Conservation (phyloP, 2,329 filamentous ascomycete species). For the Cladosporium velox region DNA sequence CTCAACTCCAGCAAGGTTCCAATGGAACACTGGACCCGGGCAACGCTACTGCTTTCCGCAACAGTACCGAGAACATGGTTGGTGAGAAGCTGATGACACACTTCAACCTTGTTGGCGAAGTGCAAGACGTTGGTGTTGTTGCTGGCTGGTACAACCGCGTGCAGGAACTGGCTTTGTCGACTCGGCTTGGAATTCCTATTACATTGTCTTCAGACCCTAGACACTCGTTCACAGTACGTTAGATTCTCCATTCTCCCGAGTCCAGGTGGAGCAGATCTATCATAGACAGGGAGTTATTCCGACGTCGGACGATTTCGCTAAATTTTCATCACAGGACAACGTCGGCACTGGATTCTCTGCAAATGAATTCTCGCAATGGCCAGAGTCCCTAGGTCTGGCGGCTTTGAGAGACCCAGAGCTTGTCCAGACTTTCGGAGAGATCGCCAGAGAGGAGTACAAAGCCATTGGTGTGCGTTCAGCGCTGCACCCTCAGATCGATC, state of each 20-base stretch:
- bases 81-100: slow-evolving; percentile 46
- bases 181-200: slow-evolving; percentile 52
- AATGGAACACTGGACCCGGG: slow-evolving; percentile 38
- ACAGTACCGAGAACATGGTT: slow-evolving; percentile 38
- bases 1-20: slow-evolving; percentile 37
- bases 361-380: slow-evolving; percentile 54
- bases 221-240: slow-evolving; percentile 44
- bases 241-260: too few relatives aligned
- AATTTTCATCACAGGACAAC: slow-evolving; percentile 34
- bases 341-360: slow-evolving; percentile 48
- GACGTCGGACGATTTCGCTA: neutral
- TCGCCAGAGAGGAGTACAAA: slow-evolving; percentile 52
- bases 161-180: slow-evolving; percentile 47
- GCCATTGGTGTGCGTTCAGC: slow-evolving; percentile 49
- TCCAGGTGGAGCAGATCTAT: neutral
- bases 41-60: slow-evolving; percentile 28
- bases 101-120: slow-evolving; percentile 51
- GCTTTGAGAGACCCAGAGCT: slow-evolving; percentile 50
- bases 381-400: slow-evolving; percentile 53
- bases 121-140: slow-evolving; percentile 40
- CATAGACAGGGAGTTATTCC: too few relatives aligned
- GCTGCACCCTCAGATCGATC: slow-evolving; percentile 55
- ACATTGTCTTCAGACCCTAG: slow-evolving; percentile 53
- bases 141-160: slow-evolving; percentile 48
- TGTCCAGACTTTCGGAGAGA: slow-evolving; percentile 51